Conservation (phyloP, 2,329 filamentous ascomycete genomes). For the Cladosporium austrohemisphaericum region DNA sequence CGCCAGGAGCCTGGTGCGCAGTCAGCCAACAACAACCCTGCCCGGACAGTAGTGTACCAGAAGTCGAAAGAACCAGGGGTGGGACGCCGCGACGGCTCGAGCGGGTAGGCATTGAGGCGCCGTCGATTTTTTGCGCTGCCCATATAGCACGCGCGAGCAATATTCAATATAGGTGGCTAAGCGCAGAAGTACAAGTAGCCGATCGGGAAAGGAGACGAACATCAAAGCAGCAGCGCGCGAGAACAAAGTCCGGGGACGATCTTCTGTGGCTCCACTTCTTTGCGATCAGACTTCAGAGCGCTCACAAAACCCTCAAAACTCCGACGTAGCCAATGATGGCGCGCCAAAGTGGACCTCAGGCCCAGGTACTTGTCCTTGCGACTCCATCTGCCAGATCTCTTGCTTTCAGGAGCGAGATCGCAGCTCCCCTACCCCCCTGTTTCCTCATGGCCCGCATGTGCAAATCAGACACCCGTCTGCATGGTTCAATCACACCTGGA, state of each 20-base stretch:
- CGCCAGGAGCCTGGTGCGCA: neutral
- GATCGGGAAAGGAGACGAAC: constrained; percentile 5
- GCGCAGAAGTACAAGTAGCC: neutral
- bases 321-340: constrained; percentile 3
- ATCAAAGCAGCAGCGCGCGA: neutral
- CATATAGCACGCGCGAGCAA: constrained; percentile 11
- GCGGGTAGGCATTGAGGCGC: constrained; percentile 4
- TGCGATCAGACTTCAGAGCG: neutral
- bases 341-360: constrained; percentile 5
- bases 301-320: neutral
- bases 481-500: constrained; percentile 12
- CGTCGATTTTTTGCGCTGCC: neutral
- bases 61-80: constrained; percentile 1
- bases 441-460: constrained; percentile 9
- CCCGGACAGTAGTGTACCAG: constrained; percentile 10
- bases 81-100: constrained; percentile 6
- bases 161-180: constrained; percentile 8
- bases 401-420: neutral
- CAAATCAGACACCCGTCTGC: constrained; percentile 11
- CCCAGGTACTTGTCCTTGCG: neutral
- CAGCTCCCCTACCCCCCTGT: neutral
- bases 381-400: constrained; percentile 5
- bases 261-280: neutral
- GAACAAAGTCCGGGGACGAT: constrained; percentile 3
- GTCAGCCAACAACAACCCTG: neutral